These are phyloP conservation scores for Aspergillus piperis DNA, from an alignment of 2,329 filamentous ascomycete species.

Conservation along the genomic window DNA sequence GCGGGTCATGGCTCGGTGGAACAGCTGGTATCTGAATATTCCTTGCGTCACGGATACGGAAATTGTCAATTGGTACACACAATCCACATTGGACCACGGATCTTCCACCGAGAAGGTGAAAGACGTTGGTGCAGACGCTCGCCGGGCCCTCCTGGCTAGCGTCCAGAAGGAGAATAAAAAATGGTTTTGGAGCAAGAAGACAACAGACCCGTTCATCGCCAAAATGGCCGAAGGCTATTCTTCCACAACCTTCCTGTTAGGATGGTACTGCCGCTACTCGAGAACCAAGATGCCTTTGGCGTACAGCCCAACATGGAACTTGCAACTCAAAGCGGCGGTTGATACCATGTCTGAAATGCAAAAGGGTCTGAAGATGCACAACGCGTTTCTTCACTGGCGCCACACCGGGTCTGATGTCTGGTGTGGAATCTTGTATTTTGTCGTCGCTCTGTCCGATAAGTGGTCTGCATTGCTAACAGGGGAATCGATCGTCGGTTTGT, in stretches of 20 bases:
- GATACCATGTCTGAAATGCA: constrained; percentile 56
- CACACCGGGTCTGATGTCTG: constrained; percentile 56
- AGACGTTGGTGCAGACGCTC: constrained; percentile 27
- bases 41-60: constrained; percentile 39
- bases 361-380: constrained; percentile 58
- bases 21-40: constrained; percentile 53
- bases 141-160: constrained; percentile 46
- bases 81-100: constrained; percentile 33
- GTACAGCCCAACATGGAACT: constrained; percentile 59
- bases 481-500: constrained; percentile 44
- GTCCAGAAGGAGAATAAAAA: constrained; percentile 48
- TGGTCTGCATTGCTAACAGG: constrained; percentile 54
- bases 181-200: constrained; percentile 45
- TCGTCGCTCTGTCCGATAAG: constrained; percentile 57
- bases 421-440: constrained; percentile 56
- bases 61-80: constrained; percentile 41
- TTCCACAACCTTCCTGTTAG: constrained; percentile 54
- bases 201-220: constrained; percentile 48
- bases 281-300: constrained; percentile 49
- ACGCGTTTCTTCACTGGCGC: constrained; percentile 59
- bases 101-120: constrained; percentile 1
- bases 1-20: constrained; percentile 57
- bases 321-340: constrained; percentile 55
- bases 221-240: constrained; percentile 54
- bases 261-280: constrained; percentile 52